Evolutionary conservation across 169 alveolate genomes (phyloP).

Genomic region (Plasmodium malariae): DNA sequence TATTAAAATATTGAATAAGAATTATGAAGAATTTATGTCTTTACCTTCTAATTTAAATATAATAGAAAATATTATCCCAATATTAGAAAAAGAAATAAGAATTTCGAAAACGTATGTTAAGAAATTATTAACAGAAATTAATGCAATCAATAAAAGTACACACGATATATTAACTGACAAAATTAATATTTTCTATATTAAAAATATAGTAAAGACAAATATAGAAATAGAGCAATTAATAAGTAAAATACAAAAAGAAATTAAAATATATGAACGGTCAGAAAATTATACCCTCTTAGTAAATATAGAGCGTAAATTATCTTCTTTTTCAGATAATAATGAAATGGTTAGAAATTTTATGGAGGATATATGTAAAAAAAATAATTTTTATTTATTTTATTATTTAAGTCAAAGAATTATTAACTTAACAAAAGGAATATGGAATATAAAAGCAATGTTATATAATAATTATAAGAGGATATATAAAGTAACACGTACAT

Average conservation of each 20-base stretch:
- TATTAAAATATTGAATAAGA: constrained; percentile 55
- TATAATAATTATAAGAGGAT: constrained; percentile 70
- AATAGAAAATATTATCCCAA: constrained; percentile 64
- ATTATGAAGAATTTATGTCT: constrained; percentile 55
- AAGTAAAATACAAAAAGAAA: constrained; percentile 61
- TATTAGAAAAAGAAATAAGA: constrained; percentile 38
- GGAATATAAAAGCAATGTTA: constrained; percentile 73
- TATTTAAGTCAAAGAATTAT: constrained; percentile 39
- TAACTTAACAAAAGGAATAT: constrained; percentile 22
- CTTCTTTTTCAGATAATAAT: constrained; percentile 2
- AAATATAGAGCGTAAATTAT: constrained; percentile 23
- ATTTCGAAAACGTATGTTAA: constrained; percentile 32
- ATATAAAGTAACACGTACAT: constrained; percentile 24
- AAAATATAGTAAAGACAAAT: constrained; percentile 36
- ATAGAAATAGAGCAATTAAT: constrained; percentile 66
- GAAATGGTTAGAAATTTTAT: background rate
- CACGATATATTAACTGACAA: constrained; percentile 33
- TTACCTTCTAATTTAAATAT: constrained; percentile 64
- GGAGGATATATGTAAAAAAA: constrained; percentile 16
- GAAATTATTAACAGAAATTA: constrained; percentile 26
- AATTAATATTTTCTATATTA: constrained; percentile 40
- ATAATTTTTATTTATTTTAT: constrained; percentile 31
- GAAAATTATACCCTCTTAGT: constrained; percentile 44
- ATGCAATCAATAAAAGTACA: constrained; percentile 16
- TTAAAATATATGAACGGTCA: constrained; percentile 28